Conservation (phyloP, 257 asterid genomes). For the Solanum lycopersicoides region DNA sequence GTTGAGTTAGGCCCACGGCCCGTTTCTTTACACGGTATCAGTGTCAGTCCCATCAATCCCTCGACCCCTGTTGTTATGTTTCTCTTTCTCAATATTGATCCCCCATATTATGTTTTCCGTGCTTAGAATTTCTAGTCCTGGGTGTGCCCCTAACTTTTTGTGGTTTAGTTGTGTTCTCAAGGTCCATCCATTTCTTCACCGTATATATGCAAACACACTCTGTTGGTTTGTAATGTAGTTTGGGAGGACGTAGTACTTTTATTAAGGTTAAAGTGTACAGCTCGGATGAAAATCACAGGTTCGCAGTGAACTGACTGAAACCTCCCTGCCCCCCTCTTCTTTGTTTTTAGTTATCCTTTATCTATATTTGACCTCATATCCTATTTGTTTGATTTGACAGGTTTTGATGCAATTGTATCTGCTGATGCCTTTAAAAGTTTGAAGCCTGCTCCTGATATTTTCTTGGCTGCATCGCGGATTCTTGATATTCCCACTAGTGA, state of each 20-base stretch:
- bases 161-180: background rate
- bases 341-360: background rate
- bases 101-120: background rate
- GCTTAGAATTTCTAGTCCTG: background rate
- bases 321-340: background rate
- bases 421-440: conserved; percentile 93
- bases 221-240: background rate
- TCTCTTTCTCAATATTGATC: background rate
- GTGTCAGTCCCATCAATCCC: background rate
- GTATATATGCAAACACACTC: background rate
- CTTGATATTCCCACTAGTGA: conserved; percentile 74
- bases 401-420: conserved; percentile 93
- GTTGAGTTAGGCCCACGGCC: background rate
- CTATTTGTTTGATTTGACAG: conserved; percentile 20
- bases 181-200: background rate
- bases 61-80: background rate
- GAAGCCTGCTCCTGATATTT: conserved; percentile 98
- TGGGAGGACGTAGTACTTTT: background rate
- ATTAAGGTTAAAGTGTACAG: background rate
- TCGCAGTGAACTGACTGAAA: background rate
- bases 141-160: background rate
- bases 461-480: conserved; percentile 79
- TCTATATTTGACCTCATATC: background rate
- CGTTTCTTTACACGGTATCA: background rate
- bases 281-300: background rate